Base-by-base conservation (phyloP, 371 early-diverging fungal genomes). In the Circinella umbellata region DNA sequence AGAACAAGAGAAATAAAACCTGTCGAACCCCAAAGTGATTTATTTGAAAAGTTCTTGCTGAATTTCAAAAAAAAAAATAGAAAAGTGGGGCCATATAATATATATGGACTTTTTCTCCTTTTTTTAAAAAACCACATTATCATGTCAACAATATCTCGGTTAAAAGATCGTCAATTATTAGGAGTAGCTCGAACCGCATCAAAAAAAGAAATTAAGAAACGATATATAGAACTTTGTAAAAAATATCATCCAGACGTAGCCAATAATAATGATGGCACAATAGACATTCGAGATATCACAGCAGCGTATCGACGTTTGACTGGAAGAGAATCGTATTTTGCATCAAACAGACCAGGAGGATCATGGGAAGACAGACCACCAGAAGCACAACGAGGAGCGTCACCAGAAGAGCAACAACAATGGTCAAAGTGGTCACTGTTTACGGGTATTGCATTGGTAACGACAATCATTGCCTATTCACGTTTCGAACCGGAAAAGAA, bases 241-340 rank as follows among this genome's bases (percentile, higher is more conserved):
- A 38, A 53, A 37, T 64, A 71, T 38, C 72, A 71, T 67, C 72
- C 72, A 9, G 72, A 71, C 64, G 63, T 71, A 5, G 67, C 66
- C 46, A 61, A n/a, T 17, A 4, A 47, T 36, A 36, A 34, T 8
- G 34, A 47, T 36, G 9, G 39, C 69, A 55, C 38, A 4, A 42
- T 63, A 7, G 71, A 71, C 57, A 63, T 71, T 51, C 60, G 63
- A 13, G 72, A 71, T 20, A 71, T 71, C 60, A 71, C 55, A 13
- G 59, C 60, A 20, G 72, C 72, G 9, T 71, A 71, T 57, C 39
- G 57, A 38, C 68, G 46, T 10, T 53, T 71, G 4, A 67, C 47
- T 11, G 51, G 62, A n/a, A 61, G 67, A 42, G 46, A 54, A 48
- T 4, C 34, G 4, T 46, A 48, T 18, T 35, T 49, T 15, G 18